Base-by-base conservation (phyloP, 495 filamentous ascomycete genomes). In the Penicillium antarcticum region DNA sequence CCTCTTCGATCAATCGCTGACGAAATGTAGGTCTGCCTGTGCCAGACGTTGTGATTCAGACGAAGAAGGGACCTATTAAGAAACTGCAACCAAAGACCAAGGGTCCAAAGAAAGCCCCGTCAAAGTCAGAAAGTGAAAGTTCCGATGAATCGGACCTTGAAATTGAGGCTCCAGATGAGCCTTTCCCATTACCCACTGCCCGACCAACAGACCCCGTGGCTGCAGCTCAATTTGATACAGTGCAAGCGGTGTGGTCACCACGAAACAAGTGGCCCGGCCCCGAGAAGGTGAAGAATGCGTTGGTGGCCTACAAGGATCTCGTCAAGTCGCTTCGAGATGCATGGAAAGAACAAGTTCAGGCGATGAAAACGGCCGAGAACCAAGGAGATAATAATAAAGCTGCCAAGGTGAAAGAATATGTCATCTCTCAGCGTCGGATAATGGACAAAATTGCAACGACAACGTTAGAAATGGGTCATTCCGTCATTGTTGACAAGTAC, bases 201-300 rank as follows among this genome's bases (percentile, higher is more conserved):
- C 74, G 78, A 10, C 79, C 81, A 23, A 74, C 43, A 18, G 79
- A 81, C 42, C 74, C 79, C 2, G 58, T 73, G 31, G 78, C 76
- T 49, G 84, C 78, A 21, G 72, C 80, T 0, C 66, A 78, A 36
- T 88, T 86, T 57, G 85, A 89, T 53, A 70, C 80, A 1, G 72
- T 87, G 21, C 78, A 81, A 60, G 82, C 83, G 17, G 75, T 88
- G 14, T 88, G 86, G 85, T 78, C 68, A 11, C 77, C 80, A n/a
- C 73, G 76, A 29, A 80, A 75, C 49, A 70, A 70, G 47, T 52
- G 65, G 34, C 67, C 70, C 14, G 58, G 66, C 14, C 57, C 66
- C 1, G 74, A 78, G 21, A 75, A 78, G 48, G 73, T 85, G 34
- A 76, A 78, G 50, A 67, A 55, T 38, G 74, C 76, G 16, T 62